Evolutionary conservation across 371 early-diverging fungal genomes (phyloP).

Genomic region (Zychaea mexicana): DNA sequence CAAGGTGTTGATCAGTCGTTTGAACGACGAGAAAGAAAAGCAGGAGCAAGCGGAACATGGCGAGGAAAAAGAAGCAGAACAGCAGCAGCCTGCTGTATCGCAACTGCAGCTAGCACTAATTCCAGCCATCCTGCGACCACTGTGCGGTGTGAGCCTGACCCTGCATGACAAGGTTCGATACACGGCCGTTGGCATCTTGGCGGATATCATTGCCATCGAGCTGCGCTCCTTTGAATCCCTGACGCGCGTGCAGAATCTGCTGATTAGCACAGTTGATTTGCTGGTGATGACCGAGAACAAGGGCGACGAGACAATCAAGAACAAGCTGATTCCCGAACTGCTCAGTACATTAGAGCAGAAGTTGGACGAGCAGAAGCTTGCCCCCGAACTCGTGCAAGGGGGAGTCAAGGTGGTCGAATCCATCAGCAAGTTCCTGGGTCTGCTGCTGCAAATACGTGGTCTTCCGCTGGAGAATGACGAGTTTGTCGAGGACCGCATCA

Average conservation of each 20-base stretch:
- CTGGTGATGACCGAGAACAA: slow-evolving; percentile 61
- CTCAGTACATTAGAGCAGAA: slow-evolving; percentile 29
- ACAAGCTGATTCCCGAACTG: slow-evolving; percentile 37
- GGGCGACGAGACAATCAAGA: slow-evolving; percentile 49
- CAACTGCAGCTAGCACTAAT: slow-evolving; percentile 52
- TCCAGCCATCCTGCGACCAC: slow-evolving; percentile 59
- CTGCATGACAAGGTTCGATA: slow-evolving; percentile 59
- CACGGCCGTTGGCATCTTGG: slow-evolving; percentile 58
- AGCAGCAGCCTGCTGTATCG: slow-evolving; percentile 16
- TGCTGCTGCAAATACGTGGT: slow-evolving; percentile 60
- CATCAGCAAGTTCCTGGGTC: slow-evolving; percentile 55
- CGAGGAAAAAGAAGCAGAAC: slow-evolving; percentile 1
- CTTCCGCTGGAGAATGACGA: slow-evolving; percentile 60
- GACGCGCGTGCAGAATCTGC: slow-evolving; percentile 54
- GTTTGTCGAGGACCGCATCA: slow-evolving; percentile 69
- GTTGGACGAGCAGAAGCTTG: slow-evolving; percentile 22
- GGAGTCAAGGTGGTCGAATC: slow-evolving; percentile 51
- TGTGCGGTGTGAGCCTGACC: slow-evolving; percentile 64
- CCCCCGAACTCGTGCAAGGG: slow-evolving; percentile 21
- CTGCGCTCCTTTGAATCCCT: slow-evolving; percentile 53
- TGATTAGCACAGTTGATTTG: slow-evolving; percentile 65
- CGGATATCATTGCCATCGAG: slow-evolving; percentile 68
- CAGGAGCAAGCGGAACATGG: slow-evolving; percentile 12
- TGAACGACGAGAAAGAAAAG: slow-evolving; percentile 18
- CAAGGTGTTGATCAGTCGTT: slow-evolving; percentile 23